phyloP scores from a whole-genome alignment of 805 yeast species.

The Ogataea nitratoaversa region DNA sequence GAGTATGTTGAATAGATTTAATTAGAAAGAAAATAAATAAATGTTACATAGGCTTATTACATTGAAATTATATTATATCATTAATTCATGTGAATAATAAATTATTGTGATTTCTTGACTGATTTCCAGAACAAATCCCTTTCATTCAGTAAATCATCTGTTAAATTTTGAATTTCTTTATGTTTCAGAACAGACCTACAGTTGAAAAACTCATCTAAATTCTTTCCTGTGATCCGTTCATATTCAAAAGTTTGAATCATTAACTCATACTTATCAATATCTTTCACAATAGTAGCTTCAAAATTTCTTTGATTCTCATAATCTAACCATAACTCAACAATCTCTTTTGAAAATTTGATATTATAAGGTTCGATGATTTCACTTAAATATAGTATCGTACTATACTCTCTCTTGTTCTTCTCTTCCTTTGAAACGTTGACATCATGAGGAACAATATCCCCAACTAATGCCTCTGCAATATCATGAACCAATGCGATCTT shows the following conservation, averaged over 20 bases:
- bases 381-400: conserved; percentile 63
- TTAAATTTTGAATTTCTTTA: conserved; percentile 63
- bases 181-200: conserved; percentile 65
- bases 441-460: conserved; percentile 88
- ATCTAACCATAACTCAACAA: conserved; percentile 75
- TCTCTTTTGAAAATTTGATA: conserved; percentile 53
- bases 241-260: conserved; percentile 79
- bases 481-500: conserved; percentile 90
- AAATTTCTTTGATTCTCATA: conserved; percentile 78
- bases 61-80: too few species aligned
- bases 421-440: conserved; percentile 62
- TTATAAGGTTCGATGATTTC: conserved; percentile 64
- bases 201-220: conserved; percentile 64
- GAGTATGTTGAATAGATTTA: conserved; percentile 31
- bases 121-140: conserved; percentile 39
- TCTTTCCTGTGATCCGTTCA: conserved; percentile 60
- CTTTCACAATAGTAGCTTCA: conserved; percentile 90
- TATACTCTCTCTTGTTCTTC: conserved; percentile 77
- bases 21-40: not conserved
- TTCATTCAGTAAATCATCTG: conserved; percentile 51
- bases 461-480: conserved; percentile 90
- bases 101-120: not conserved
- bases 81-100: too few species aligned
- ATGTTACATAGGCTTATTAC: not conserved
- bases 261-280: conserved; percentile 89